Percentiles rank a stretch among this genome's conserved stretches.
Conservation (phyloP, 441 rosid species). For the Populus hybrid region DNA sequence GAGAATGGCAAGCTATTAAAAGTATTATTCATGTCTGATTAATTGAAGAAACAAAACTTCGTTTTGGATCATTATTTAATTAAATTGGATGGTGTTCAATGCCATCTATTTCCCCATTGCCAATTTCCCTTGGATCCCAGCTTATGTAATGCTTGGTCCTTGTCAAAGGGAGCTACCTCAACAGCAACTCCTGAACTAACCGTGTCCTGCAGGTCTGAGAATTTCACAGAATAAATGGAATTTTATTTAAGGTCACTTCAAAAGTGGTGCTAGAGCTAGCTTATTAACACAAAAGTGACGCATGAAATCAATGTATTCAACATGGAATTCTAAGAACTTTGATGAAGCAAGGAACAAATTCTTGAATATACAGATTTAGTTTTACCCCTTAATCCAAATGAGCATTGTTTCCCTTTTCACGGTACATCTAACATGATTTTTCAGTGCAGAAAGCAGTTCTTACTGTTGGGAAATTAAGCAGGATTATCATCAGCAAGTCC, state of each 20-base stretch:
- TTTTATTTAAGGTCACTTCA: background rate
- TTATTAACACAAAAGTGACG: background rate
- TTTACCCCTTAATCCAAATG: background rate
- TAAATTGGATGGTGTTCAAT: background rate
- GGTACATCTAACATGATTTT: background rate
- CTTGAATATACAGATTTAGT: background rate
- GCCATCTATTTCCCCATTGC: background rate
- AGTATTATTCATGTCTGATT: background rate
- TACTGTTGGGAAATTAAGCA: background rate
- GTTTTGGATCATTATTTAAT: background rate
- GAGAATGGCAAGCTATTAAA: background rate
- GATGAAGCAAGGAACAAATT: background rate
- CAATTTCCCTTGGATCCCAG: background rate
- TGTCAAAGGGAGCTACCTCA: background rate
- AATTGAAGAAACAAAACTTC: background rate
- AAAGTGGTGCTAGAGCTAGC: background rate
- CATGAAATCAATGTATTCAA: background rate
- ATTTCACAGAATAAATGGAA: background rate
- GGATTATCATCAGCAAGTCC: background rate
- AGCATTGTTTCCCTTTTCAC: background rate
- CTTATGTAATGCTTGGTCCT: background rate
- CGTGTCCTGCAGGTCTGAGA: background rate
- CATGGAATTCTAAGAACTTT: background rate
- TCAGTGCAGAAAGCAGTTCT: background rate
- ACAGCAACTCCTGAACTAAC: background rate